Evolutionary conservation across 768 basidiomycete genomes (phyloP), one percentile per base, ranked within the genome.

Genomic region (Podaxis sp.): DNA sequence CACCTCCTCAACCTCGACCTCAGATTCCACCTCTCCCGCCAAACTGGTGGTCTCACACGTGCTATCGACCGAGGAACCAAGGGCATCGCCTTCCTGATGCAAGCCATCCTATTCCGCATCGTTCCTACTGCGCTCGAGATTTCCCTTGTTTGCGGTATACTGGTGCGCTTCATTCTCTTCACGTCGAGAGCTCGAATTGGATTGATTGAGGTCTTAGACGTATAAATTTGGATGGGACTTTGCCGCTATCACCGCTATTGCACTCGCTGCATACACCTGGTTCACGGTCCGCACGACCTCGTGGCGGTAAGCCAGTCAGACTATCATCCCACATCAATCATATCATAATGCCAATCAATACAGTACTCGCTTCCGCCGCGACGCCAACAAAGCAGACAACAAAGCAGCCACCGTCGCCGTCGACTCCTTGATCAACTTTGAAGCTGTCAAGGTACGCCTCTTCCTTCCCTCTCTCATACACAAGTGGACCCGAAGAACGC

Each of bases 211-310:
- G 24, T 12, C 19, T 37, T 56, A 97, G 95, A 96, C 94, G 1
- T 98, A 93, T 70, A 96, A 98, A 71, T 99, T 97, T 69, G 97
- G 97, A 8, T 94, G 91, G 90, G 90, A 97, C 72, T 99, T 96
- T 74, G 96, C 97, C 3, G 93, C 91, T 2, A 87, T 98, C 50
- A 98, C 96, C 0, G 81, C 86, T 1, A 74, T 84, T 1, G 93
- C 96, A 0, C 86, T 99, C 81, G 90, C 82, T 2, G 85, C 90
- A 3, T 99, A 99, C 72, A 92, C 94, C 0, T 98, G 95, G 95
- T 99, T 96, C 72, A 99, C 97, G 1, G 88, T 99, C 37, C 85
- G 87, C 53, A 98, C 97, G 1, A 99, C 97, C 1, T 87, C 95
- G 0, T 98, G 97, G 97, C 81, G 96, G 94, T 94, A 55, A 77